Evolutionary conservation across 345 rosid genomes (phyloP), one percentile per base, ranked within the genome.

Genomic region (Pelargonium nanum): DNA sequence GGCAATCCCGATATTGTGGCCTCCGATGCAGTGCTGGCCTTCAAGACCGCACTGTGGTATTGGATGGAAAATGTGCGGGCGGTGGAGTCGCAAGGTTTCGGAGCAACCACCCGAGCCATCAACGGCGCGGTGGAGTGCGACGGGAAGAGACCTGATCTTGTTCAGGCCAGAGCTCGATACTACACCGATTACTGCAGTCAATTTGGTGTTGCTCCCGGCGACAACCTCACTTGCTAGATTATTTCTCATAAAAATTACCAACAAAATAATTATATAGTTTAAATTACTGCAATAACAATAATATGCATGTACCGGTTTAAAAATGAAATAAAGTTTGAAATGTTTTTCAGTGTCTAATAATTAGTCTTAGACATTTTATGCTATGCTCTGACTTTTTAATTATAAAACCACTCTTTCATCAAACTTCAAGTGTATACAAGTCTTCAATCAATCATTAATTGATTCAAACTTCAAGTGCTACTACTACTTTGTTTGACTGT

Each of bases 31-130:
- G 68, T 73, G 6, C 58, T 85, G 4, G 70, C 89, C 0, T 88
- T 88, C 75, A 77, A 76, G 77, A 80, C 91, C 0, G 86, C 85
- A 16, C 53, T 88, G 20, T 85, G 96, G 96, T 88, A 64, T 61
- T 88, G 90, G 96, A 83, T 73, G 75, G 72, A 68, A 17, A 60
- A 8, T 30, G 88, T 83, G 17, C 86, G 74, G 1, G 70, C 89
- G 0, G 83, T 81, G 2, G 19, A 82, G 0, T n/a, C 57, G 59
- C 80, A 82, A 66, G 96, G 93, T 3, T 87, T 87, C 28, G 95
- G 95, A 5, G 80, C 85, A 53, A 84, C 88, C 26, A 84, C 82
- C 57, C 67, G 80, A 1, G 88, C 86, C 68, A 82, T 84, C 22
- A 87, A 87, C 55, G 78, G 90, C 0, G 72, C 73, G 4, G 22